Evolutionary conservation across 108 stramenopile genomes (phyloP).

Genomic region (Aurantiochytrium sp.): DNA sequence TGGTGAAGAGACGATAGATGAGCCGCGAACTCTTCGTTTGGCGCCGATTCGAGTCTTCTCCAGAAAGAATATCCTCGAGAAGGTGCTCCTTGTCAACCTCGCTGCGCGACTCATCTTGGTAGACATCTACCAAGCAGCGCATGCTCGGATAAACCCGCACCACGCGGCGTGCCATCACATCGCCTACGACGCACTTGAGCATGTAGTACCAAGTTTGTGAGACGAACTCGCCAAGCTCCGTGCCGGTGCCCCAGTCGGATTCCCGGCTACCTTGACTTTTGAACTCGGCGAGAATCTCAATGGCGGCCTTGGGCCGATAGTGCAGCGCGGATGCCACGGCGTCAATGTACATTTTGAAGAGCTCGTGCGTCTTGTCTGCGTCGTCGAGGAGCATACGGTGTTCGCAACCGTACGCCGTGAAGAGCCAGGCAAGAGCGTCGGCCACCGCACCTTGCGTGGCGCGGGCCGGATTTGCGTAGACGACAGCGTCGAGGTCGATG

Average conservation of each 20-base stretch:
- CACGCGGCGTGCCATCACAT: not conserved
- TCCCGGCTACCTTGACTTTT: not conserved
- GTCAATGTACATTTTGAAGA: not conserved
- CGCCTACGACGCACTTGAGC: not conserved
- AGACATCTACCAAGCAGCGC: not conserved
- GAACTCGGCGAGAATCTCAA: not conserved
- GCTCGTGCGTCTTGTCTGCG: not conserved
- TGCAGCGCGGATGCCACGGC: not conserved
- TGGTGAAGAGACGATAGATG: not conserved
- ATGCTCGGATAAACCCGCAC: not conserved
- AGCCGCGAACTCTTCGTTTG: not conserved
- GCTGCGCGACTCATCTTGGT: not conserved
- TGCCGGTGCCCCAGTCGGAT: not conserved
- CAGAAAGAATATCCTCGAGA: not conserved
- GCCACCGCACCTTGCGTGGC: not conserved
- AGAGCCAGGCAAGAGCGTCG: not conserved
- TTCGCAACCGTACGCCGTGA: not conserved
- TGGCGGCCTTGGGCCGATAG: not conserved
- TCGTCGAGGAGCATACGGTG: not conserved
- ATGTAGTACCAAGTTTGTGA: not conserved
- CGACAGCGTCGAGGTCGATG: too few relatives aligned
- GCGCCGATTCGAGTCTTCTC: too few relatives aligned
- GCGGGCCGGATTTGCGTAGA: too few relatives aligned
- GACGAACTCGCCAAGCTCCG: not conserved
- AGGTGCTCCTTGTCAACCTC: not conserved